Base-by-base conservation (phyloP, 2,329 filamentous ascomycete genomes). In the Claviceps paspali region DNA sequence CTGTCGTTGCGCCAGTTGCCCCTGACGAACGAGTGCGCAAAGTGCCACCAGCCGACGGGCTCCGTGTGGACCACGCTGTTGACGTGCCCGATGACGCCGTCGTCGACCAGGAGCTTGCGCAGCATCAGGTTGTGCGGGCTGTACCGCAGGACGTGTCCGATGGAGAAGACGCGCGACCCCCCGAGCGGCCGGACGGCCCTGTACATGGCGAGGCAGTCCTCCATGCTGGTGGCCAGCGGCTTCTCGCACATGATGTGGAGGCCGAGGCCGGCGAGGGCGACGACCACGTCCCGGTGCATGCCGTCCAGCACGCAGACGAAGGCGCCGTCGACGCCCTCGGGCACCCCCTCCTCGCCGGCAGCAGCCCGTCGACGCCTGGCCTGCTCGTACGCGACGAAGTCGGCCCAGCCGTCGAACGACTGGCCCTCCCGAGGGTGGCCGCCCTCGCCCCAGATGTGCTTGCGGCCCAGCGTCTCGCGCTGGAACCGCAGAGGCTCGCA, bases 1-100 rank as follows among this genome's bases (percentile, higher is more conserved):
- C 75, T 79, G 46, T 84, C 76, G 44, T 82, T 83, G 5, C 88
- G 75, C 91, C 91, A 96, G 59, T 96, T 95, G 12, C 91, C 91
- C 32, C 83, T 73, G 26, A 96, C 88, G 49, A 88, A 94, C 29
- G 79, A 85, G 55, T 94, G 87, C 0, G 81, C 69, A 54, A 92
- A 96, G 55, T 96, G 91, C 84, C 86, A 96, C 78, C 82, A 93
- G 1, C 91, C 91, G 0, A 98, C 79, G 0, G 91, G 91, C 56
- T 96, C 91, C 0, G 84, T 91, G 57, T 96, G 91, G 44, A 92
- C 82, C 28, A 94, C 68, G 28, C 82, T 88, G 36, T 92, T 64
- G 22, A 95, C 66, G 38, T 95, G 82, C 6, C 91, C 91, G 50
- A 98, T 79, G 10, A 78, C 73, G 10, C 70, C 68, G 36, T 92